Evolutionary conservation across 192 early-diverging fungal genomes (phyloP), one percentile per base, ranked within the genome.

Genomic region (Gaertneriomyces sp.): DNA sequence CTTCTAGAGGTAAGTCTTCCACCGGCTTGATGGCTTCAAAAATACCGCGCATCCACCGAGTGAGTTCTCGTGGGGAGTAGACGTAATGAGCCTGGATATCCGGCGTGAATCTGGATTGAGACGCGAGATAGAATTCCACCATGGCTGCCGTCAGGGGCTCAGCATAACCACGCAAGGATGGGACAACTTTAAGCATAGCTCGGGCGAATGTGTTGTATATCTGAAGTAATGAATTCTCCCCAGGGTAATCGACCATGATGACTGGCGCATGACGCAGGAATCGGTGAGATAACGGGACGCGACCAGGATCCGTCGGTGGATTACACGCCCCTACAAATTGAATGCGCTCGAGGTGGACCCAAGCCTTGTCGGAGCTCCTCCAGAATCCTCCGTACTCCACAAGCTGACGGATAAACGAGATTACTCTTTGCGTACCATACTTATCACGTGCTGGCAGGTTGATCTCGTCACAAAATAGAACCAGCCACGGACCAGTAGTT

Each of bases 241-340:
- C 96, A 38, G 98, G 94, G 68, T 99, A 99, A 70, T 98, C 96
- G 7, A 99, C 98, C 89, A 98, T 88, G 10, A 98, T 88, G 41
- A 99, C 76, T 33, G 98, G 95, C 41, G 96, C 89, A 64, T 98
- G 95, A 14, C 95, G 90, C 60, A 99, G 81, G 87, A 98, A 99
- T 69, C 98, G 85, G 63, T 93, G 93, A 54, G 92, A 89, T 54
- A 99, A 76, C 14, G 91, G 91, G 9, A 99, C 93, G 70, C 98
- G 93, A 42, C 98, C 98, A 39, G 96, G 93, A 75, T 99, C 98
- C 0, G 96, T 99, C 0, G 98, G 98, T 64, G 98, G 98, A 69
- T 99, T 99, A 80, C 98, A 99, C 10, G 98, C 98, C 58, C 98
- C 98, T 7, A 99, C 95, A 80, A 99, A 96, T 77, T 99, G 98